Base-by-base conservation (phyloP, 208 protist genomes). In the Leishmania lainsoni region DNA sequence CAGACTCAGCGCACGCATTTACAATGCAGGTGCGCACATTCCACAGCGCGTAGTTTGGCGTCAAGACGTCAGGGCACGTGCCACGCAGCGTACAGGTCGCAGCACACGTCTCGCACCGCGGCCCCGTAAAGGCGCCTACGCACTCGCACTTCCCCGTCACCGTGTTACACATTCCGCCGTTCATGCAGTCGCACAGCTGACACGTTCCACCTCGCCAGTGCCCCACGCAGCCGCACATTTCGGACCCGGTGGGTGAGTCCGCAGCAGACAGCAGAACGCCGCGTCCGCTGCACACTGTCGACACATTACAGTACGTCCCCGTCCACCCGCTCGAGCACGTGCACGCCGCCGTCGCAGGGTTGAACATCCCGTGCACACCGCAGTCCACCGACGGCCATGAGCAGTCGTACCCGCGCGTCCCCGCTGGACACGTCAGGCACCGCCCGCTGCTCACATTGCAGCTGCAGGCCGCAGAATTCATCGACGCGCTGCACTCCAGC, bases 141-240 rank as follows among this genome's bases (percentile, higher is more conserved):
- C 89, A 92, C 65, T 65, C 54, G 75, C 89, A 92, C 80, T 71
- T 48, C 66, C 86, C 86, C n/a, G 65, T 86, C 39, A 73, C 63
- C 35, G 39, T 39, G 78, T 81, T 70, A 72, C 89, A 90, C 83
- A 88, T 90, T 59, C 89, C 89, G 54, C 86, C 86, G 80, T 90
- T 90, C 68, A 68, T 45, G 80, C 89, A 92, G 76, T 88, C 89
- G 78, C 89, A 92, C 71, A 90, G 78, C 76, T 90, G 76, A 75
- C 86, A 92, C 32, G 69, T 83, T 48, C 66, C 48, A 52, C 89
- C 89, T 54, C 84, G 81, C 86, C 86, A 92, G 83, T 92, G 84
- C 10, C 89, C 89, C 35, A 73, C 45, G 78, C 89, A 92, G 54
- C 49, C 85, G 76, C 89, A 92, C 82, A 82, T 88, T 35, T 42